Evolutionary conservation across 371 early-diverging fungal species (phyloP).

Genomic region (Mortierella sp.): DNA sequence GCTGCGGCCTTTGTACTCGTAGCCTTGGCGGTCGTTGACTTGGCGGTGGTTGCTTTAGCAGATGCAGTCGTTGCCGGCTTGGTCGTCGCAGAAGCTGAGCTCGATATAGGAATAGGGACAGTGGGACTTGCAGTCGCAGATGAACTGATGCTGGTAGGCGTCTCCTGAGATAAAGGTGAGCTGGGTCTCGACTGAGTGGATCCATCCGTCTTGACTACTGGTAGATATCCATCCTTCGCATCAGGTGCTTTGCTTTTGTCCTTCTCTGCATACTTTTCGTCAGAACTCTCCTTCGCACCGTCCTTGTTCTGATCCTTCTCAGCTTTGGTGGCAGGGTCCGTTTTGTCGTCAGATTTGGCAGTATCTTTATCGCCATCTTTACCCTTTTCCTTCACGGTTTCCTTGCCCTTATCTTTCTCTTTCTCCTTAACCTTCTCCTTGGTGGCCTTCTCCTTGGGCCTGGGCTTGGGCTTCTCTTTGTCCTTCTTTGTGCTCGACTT

Average conservation of each 20-base stretch:
- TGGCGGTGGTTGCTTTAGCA: background rate
- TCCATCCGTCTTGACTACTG: background rate
- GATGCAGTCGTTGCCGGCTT: background rate
- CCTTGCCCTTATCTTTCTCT: background rate
- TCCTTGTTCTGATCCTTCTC: background rate
- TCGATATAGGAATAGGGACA: background rate
- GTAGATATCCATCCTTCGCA: background rate
- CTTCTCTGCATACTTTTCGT: background rate
- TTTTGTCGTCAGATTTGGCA: background rate
- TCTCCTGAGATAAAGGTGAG: background rate
- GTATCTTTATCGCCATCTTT: background rate
- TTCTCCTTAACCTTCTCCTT: background rate
- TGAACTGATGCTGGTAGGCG: background rate
- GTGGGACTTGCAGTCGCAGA: background rate
- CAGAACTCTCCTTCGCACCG: background rate
- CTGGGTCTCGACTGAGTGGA: background rate
- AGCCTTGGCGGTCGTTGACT: conserved; percentile 5
- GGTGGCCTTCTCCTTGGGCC: conserved; percentile 7
- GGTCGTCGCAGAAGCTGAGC: background rate
- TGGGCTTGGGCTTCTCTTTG: conserved; percentile 9
- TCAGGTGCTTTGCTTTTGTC: background rate
- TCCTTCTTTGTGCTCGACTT: conserved; percentile 7
- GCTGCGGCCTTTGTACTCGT: background rate
- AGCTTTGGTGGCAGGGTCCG: background rate
- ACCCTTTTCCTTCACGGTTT: background rate